Base-by-base conservation (phyloP, 208 protist species). In the Zelonia costaricensis region DNA sequence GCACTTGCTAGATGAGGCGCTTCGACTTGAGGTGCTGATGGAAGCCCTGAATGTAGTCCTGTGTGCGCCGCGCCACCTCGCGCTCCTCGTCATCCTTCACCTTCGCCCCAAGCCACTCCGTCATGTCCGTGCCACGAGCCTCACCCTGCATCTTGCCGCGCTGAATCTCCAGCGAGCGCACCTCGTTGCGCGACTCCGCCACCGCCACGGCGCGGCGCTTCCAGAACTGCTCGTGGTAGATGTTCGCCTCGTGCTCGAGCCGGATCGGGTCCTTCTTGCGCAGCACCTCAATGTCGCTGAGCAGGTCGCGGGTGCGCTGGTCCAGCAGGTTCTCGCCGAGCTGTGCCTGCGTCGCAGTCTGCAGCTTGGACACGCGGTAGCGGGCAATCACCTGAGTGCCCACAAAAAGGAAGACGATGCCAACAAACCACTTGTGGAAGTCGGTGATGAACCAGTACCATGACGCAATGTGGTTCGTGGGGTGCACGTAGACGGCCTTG, bases 371-470 rank as follows among this genome's bases (percentile, higher is more conserved):
- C 10, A 90, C 57, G 16, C 89, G 86, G 58, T 91, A 95, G 12
- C 89, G 83, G 25, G 81, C 85, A 3, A 93, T 62, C 15, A 95
- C 78, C 63, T 95, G 89, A 12, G 80, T 80, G 25, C 84, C 84
- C 12, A 92, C 82, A 68, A 93, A 95, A 15, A 93, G 52, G 49
- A 91, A 79, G 16, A 91, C 65, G 22, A 91, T 52, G 27, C 84
- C 82, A 22, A 91, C 60, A 44, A 91, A 93, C 78, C 84, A 95
- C 71, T 89, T 92, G 68, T 92, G 84, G 38, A 91, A 89, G 68
- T 92, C 84, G 1, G 89, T 93, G 39, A 91, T 64, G 60, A 91
- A 92, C 86, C 89, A 95, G 60, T 91, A 92, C 86, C 89, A 95
- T 3, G 83, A 88, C 23, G 89, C 86, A 38, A 93, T 88, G 69